These are phyloP conservation scores for Schizophyllum commune DNA, from an alignment of 1,284 basidiomycete species.

Conservation along the genomic window DNA sequence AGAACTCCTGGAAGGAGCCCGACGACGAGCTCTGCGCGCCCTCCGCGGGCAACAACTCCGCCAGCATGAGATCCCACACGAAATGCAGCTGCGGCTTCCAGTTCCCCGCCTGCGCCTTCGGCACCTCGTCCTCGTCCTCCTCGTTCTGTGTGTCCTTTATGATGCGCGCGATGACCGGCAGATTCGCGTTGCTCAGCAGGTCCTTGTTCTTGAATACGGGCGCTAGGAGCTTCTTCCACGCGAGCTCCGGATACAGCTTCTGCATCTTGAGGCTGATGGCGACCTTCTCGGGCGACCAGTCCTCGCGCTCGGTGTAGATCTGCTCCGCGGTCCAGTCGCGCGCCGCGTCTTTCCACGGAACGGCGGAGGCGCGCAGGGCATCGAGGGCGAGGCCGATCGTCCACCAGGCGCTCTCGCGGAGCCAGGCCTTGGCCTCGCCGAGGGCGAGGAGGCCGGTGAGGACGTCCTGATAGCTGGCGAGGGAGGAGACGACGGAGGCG, in stretches of 20 bases:
- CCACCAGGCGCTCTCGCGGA: constrained; percentile 91
- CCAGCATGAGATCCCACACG: constrained; percentile 83
- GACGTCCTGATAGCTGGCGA: constrained; percentile 57
- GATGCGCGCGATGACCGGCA: constrained; percentile 68
- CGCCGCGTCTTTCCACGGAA: constrained; percentile 70
- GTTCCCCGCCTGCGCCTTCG: constrained; percentile 46
- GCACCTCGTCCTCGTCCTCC: constrained; percentile 38
- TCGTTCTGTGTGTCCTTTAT: constrained; percentile 65
- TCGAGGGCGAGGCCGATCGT: constrained; percentile 61
- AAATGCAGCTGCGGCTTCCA: constrained; percentile 94
- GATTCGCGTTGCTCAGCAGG: constrained; percentile 64
- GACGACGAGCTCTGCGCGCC: constrained; percentile 23
- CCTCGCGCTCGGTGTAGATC: constrained; percentile 47
- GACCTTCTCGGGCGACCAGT: constrained; percentile 86
- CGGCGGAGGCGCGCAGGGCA: constrained; percentile 46
- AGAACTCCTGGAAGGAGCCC: constrained; percentile 86
- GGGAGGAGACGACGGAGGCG: constrained; percentile 45
- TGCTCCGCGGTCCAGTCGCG: constrained; percentile 42
- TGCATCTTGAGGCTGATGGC: constrained; percentile 75
- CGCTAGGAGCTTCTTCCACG: constrained; percentile 64
- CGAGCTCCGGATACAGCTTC: constrained; percentile 43
- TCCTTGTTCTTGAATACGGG: constrained; percentile 74
- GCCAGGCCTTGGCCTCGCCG: constrained; percentile 84
- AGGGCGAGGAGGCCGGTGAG: constrained; percentile 62
- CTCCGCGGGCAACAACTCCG: constrained; percentile 52